phyloP scores from a whole-genome alignment of 805 yeast genomes.

The Zygosaccharomyces gambellarensis region DNA sequence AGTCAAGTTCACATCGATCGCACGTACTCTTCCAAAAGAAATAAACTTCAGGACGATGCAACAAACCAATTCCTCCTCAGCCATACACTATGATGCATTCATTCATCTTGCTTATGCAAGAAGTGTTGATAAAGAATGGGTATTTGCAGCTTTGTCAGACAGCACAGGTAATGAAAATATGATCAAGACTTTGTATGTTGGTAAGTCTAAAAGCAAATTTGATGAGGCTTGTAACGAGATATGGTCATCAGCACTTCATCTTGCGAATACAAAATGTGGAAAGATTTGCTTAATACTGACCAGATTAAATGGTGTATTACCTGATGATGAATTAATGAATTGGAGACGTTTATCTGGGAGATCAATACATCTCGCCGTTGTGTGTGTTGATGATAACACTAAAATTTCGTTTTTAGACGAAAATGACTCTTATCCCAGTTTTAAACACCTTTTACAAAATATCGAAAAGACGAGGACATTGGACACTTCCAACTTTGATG shows the following conservation, averaged over 20 bases:
- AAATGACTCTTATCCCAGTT: conserved; percentile 33
- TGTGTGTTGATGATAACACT: conserved; percentile 60
- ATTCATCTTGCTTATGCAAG: conserved; percentile 84
- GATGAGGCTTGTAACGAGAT: conserved; percentile 61
- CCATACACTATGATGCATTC: conserved; percentile 52
- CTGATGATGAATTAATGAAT: conserved; percentile 75
- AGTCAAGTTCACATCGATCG: conserved; percentile 36
- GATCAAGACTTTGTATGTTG: conserved; percentile 60
- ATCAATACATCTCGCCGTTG: conserved; percentile 59
- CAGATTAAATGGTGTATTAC: conserved; percentile 65
- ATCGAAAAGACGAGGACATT: conserved; percentile 18
- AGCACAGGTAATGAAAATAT: conserved; percentile 64
- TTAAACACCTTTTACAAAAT: conserved; percentile 33
- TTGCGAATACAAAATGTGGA: conserved; percentile 43
- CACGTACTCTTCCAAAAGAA: conserved; percentile 40
- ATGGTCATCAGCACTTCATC: conserved; percentile 52
- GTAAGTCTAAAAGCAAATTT: conserved; percentile 36
- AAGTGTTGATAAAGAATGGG: conserved; percentile 77
- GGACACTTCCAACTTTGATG: conserved; percentile 19
- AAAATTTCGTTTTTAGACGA: conserved; percentile 38
- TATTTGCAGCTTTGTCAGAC: conserved; percentile 85
- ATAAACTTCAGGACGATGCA: conserved; percentile 43
- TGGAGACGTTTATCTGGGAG: conserved; percentile 69
- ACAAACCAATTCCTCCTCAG: conserved; percentile 17
- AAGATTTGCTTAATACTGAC: conserved; percentile 60